Base-by-base conservation (phyloP, 164 flowering plant genomes). In the Vitis rotundifolia region DNA sequence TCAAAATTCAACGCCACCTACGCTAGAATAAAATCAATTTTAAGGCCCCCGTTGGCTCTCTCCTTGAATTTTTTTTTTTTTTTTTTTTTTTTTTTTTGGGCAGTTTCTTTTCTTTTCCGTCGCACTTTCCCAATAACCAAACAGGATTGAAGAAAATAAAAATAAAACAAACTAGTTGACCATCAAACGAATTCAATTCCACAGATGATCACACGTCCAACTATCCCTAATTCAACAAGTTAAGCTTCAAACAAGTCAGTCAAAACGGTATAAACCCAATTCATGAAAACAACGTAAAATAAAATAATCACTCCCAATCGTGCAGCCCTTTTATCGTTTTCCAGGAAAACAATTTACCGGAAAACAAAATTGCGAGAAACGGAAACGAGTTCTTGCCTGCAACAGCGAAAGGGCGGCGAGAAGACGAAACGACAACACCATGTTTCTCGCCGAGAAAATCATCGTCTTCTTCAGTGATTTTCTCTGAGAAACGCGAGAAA, bases 331-430 rank as follows among this genome's bases (percentile, higher is more conserved):
- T 37, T 37, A 3, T 37, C 44, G 7, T 37, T 37, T 37, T 37
- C 44, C 44, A 37, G 44, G 44, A 37, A 37, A 37, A 6, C 44
- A 37, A 37, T 37, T 37, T 3, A 37, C 44, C 18, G n/a, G 16
- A 44, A 48, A 44, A 26, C 57, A 28, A 15, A 8, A 6, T 1
- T 9, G 50, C 2, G 16, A 37, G 13, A 8, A 57, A 60, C 44
- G 15, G 28, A 59, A 11, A 28, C 11, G 50, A 26, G 19, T 16
- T 73, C 72, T 54, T 68, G 47, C 76, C 72, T 56, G 72, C 2
- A 73, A 63, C 13, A 68, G 52, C 11, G 56, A 26, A 62, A 37
- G 3, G 57, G 52, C 29, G 59, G 53, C 37, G 19, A 74, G 13
- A 48, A 50, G 63, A 59, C 63, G 13, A 5, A 14, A 8, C 50